Evolutionary conservation across 2,329 filamentous ascomycete species (phyloP), one percentile per base, ranked within the genome.

Genomic region (Grosmannia serpens): DNA sequence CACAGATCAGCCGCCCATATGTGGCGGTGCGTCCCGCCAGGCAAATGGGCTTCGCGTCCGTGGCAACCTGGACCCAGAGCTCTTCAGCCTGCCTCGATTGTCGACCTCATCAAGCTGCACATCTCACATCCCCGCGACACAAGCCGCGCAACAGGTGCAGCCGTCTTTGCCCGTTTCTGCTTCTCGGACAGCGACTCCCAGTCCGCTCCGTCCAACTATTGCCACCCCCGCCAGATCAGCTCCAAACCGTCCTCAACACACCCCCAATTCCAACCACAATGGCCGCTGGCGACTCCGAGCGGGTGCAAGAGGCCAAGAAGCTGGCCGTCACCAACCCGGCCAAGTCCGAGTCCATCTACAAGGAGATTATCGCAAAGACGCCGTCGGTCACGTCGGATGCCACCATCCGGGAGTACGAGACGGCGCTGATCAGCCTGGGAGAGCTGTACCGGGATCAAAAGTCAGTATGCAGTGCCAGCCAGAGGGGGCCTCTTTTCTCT

Each of bases 371-470:
- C 65, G 86, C 90, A 57, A 87, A 89, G 74, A 85, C 89, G 44
- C 91, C 91, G 26, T 88, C 89, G 56, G 84, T 87, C 61, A 94
- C 85, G 60, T 85, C 83, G 62, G 94, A 99, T 73, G 83, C 87
- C 44, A 89, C 91, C 60, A 85, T 92, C 65, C 86, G 88, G 73
- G 90, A 96, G 73, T 99, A 96, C 68, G 94, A 99, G 78, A 81
- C 81, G 65, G 91, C 94, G 29, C 75, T 99, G 70, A 82, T 96
- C 69, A 89, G 87, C 64, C 76, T 99, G 70, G 94, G 94, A 67
- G 88, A 95, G 81, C 81, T 97, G 65, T 96, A 96, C 74, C 84
- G 91, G 66, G 91, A 96, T 74, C 84, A 89, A 75, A 89, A 88
- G 85, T 88, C 74, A 73, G 85, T 77, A 38, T 17, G 29, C 29